Percentiles rank a stretch among this genome's conserved stretches.
Evolutionary conservation across 2,329 filamentous ascomycete genomes (phyloP).

Genomic region (Fusarium guadeloupense): DNA sequence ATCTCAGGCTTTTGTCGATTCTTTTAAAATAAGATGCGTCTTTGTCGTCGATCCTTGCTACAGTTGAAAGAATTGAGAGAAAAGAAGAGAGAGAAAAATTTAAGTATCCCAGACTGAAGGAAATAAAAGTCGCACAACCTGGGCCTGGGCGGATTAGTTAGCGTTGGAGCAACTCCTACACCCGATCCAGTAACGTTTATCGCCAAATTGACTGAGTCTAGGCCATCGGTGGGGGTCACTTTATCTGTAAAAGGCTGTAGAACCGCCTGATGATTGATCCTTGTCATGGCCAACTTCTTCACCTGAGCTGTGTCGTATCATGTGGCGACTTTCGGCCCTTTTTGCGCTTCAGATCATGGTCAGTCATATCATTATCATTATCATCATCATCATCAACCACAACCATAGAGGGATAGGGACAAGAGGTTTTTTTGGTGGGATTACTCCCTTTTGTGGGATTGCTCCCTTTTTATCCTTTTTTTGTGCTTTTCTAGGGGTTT

Average conservation of each 20-base stretch:
- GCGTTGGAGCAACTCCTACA: constrained; percentile 15
- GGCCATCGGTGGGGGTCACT: constrained; percentile 24
- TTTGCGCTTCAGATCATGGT: not conserved
- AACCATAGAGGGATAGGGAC: not conserved
- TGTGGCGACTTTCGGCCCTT: constrained; percentile 26
- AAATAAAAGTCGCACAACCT: constrained; percentile 18
- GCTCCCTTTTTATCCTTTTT: constrained; percentile 24
- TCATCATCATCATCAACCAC: constrained; percentile 8
- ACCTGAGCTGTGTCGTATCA: constrained; percentile 3
- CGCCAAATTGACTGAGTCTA: constrained; percentile 20
- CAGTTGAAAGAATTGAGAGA: not conserved
- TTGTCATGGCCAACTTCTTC: constrained; percentile 4
- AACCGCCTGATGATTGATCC: constrained; percentile 11
- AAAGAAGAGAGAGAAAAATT: constrained; percentile 5
- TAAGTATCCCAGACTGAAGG: not conserved
- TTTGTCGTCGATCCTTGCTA: not conserved
- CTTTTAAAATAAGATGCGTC: not conserved
- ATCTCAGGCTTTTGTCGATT: not conserved
- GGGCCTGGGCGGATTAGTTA: constrained; percentile 8
- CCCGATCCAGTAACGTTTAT: constrained; percentile 27
- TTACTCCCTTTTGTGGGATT: constrained; percentile 17
- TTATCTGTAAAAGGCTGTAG: not conserved
- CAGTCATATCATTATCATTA: constrained; percentile 16
- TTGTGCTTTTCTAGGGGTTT: constrained; percentile 18
- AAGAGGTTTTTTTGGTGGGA: constrained; percentile 18